Evolutionary conservation across 306 rosid genomes (phyloP).

Genomic region (Carpinus viminea): DNA sequence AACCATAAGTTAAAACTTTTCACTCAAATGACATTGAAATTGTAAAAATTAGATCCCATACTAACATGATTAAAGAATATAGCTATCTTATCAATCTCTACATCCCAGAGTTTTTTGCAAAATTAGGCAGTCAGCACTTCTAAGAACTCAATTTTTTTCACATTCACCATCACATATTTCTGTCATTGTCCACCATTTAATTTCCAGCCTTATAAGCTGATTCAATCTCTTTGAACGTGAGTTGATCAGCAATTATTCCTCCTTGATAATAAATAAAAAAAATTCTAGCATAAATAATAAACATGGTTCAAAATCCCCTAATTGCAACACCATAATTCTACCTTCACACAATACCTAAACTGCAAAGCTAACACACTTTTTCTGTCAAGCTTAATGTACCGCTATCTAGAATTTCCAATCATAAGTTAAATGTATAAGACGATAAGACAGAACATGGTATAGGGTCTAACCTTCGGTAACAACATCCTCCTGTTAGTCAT

Average conservation of each 20-base stretch:
- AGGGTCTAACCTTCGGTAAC: constrained; percentile 61
- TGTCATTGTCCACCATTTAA: neutral
- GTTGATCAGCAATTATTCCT: neutral
- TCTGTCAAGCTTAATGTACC: neutral
- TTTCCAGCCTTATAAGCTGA: neutral
- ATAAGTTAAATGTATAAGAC: constrained; percentile 1
- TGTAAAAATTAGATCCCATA: neutral
- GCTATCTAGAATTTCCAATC: constrained; percentile 14
- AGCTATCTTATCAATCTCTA: neutral
- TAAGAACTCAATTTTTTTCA: neutral
- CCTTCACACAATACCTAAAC: neutral
- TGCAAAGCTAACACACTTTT: neutral
- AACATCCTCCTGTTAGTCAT: constrained; percentile 60
- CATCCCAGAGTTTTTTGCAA: neutral
- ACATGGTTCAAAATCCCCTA: neutral
- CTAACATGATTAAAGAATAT: neutral
- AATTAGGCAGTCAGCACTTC: neutral
- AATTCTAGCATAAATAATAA: neutral
- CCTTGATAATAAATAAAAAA: neutral
- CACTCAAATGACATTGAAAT: neutral
- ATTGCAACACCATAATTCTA: neutral
- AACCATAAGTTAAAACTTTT: constrained; percentile 14
- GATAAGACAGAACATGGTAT: constrained; percentile 5
- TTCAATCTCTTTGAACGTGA: neutral
- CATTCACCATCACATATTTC: constrained; percentile 1